Evolutionary conservation across 2,329 filamentous ascomycete species (phyloP), one percentile per base, ranked within the genome.

Genomic region (Helminthosporium solani): DNA sequence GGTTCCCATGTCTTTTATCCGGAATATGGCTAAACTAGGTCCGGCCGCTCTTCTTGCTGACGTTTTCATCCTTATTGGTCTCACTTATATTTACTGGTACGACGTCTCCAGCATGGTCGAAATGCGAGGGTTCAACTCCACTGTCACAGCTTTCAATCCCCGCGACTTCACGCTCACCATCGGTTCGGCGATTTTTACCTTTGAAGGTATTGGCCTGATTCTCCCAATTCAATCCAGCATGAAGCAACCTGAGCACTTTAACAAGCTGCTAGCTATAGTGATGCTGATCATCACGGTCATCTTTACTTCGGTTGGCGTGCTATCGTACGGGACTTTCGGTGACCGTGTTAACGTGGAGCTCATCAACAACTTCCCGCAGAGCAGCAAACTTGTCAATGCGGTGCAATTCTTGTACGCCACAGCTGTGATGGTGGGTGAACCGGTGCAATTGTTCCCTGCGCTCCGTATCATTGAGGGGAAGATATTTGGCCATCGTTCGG

Each of bases 171-270:
- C 86, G 0, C 73, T 89, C 43, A 89, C 85, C 20, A 79, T 90
- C 38, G 86, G 86, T 42, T 82, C 84, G 2, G 82, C 85, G 30
- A 88, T 90, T 61, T 90, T 89, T 70, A 88, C 86, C 0, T 90
- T 88, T 56, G 86, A 90, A 64, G 86, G 86, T 38, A 89, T 90
- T 37, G 86, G 86, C 1, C 79, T 90, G 19, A 88, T 90, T 52
- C 73, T 90, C 7, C 86, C 86, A 0, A 90, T 90, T 43, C 85
- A 89, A 63, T 86, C 84, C 7, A 86, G 83, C 46, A 90, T 90
- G 86, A 81, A 80, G 58, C 75, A 83, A 47, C 86, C 86, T 0
- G 75, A 87, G 51, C 77, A 83, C 15, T 90, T 90, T 57, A 78
- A 81, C 56, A 75, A 74, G 46, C 76, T 90, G 2, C 79, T 90